Percentiles rank a stretch among this genome's conserved stretches.
Conservation (phyloP, 2,329 filamentous ascomycete genomes). For the Fusarium concolor region DNA sequence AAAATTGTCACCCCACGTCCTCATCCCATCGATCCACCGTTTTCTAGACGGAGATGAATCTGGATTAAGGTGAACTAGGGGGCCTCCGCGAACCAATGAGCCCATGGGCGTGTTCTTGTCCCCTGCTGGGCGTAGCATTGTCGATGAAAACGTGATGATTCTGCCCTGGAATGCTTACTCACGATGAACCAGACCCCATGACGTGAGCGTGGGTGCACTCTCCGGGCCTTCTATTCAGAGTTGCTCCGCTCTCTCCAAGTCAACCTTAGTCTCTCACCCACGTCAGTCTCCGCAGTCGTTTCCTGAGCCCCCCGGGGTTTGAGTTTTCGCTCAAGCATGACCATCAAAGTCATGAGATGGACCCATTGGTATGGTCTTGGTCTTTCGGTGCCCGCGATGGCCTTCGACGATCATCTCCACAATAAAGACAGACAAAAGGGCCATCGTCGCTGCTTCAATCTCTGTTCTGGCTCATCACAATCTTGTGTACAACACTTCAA, state of each 20-base stretch:
- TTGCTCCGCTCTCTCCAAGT: slow-evolving; percentile 31
- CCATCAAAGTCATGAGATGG: slow-evolving; percentile 38
- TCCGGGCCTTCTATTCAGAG: slow-evolving; percentile 28
- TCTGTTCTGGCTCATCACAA: slow-evolving; percentile 5
- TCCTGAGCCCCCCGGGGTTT: slow-evolving; percentile 29
- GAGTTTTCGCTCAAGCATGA: slow-evolving; percentile 34
- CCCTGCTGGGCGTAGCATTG: neutral
- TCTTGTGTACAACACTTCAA: slow-evolving; percentile 15
- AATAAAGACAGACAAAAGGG: slow-evolving; percentile 37
- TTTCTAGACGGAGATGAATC: slow-evolving; percentile 37
- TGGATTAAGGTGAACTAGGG: slow-evolving; percentile 24
- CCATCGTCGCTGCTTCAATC: slow-evolving; percentile 27
- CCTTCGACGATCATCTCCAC: slow-evolving; percentile 31
- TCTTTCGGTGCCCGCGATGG: slow-evolving; percentile 33
- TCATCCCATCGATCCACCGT: slow-evolving; percentile 28
- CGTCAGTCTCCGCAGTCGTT: slow-evolving; percentile 37
- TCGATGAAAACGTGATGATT: slow-evolving; percentile 4
- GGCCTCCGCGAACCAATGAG: slow-evolving; percentile 10
- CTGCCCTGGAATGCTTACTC: slow-evolving; percentile 16
- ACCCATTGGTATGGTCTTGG: slow-evolving; percentile 22
- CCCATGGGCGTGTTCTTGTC: neutral
- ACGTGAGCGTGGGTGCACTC: slow-evolving; percentile 24
- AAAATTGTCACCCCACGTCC: slow-evolving; percentile 23
- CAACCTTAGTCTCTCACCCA: slow-evolving; percentile 24
- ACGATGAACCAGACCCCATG: slow-evolving; percentile 16